Evolutionary conservation across 192 early-diverging fungal species (phyloP).

Genomic region (Linnemannia zychae): DNA sequence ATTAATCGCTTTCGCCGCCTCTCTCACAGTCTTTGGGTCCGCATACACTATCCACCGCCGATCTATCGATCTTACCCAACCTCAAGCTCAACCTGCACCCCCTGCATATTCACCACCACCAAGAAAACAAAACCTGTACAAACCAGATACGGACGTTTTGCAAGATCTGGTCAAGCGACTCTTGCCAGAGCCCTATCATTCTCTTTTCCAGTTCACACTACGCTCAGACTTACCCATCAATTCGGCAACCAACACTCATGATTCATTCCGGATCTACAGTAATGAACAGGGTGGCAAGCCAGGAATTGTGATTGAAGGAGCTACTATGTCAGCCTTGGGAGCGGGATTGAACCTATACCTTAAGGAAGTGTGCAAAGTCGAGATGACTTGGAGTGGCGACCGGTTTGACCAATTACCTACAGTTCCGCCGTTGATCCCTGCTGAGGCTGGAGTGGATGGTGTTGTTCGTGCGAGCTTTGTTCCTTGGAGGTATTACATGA

Average conservation of each 20-base stretch:
- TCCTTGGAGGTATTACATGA: constrained; percentile 52
- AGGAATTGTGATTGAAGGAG: not conserved
- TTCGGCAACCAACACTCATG: constrained; percentile 13
- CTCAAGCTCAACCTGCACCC: not conserved
- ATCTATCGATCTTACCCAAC: not conserved
- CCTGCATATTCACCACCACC: no score
- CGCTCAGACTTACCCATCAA: not conserved
- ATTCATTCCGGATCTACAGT: constrained; percentile 6
- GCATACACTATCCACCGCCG: not conserved
- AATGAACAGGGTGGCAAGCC: not conserved
- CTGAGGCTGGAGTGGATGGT: not conserved
- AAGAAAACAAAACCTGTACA: no score
- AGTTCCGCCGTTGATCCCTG: not conserved
- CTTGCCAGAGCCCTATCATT: constrained; percentile 6
- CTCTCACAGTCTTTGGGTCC: not conserved
- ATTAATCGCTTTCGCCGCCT: not conserved
- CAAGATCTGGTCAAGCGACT: constrained; percentile 9
- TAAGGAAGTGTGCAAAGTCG: constrained; percentile 17
- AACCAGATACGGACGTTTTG: no score
- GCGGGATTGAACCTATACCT: constrained; percentile 24
- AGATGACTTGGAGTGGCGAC: constrained; percentile 30
- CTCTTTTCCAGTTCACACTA: not conserved
- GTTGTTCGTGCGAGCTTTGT: constrained; percentile 41
- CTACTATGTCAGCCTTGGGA: constrained; percentile 11
- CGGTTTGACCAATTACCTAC: constrained; percentile 11